Conservation (phyloP, 129 eudicot species). For the Flaveria brownii region DNA sequence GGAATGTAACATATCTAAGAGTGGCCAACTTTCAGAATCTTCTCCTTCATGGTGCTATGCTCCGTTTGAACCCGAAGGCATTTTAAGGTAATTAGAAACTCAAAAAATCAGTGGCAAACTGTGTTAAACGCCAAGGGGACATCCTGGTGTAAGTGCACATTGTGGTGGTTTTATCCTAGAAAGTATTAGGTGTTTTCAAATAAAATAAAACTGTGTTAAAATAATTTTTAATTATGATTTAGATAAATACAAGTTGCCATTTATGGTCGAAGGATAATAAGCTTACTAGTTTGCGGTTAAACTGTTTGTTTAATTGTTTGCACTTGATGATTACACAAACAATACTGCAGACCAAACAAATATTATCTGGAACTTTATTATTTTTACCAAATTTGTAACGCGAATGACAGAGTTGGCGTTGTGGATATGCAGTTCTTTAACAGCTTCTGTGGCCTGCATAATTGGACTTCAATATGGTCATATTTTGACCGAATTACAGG, state of each 20-base stretch:
- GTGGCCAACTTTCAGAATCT: constrained; percentile 47
- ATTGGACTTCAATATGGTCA: constrained; percentile 84
- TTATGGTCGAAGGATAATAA: background rate
- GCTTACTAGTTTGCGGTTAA: constrained; percentile 1
- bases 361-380: background rate
- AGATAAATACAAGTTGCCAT: constrained; percentile 6
- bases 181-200: too few species aligned
- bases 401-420: constrained; percentile 20
- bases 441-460: constrained; percentile 66
- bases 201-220: background rate
- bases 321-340: background rate
- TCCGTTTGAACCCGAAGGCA: constrained; percentile 86
- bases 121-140: too few species aligned
- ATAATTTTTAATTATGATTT: background rate
- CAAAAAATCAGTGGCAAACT: background rate
- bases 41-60: constrained; percentile 83
- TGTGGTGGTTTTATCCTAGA: too few species aligned
- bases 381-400: background rate
- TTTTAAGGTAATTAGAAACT: constrained; percentile 55
- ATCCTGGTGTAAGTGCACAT: too few species aligned
- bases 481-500: constrained; percentile 60
- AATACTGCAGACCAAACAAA: background rate
- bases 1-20: constrained; percentile 59
- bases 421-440: constrained; percentile 53
- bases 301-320: background rate